These are phyloP conservation scores for Crithidia bombi DNA, from an alignment of 208 protist genomes.

Conservation along the genomic window DNA sequence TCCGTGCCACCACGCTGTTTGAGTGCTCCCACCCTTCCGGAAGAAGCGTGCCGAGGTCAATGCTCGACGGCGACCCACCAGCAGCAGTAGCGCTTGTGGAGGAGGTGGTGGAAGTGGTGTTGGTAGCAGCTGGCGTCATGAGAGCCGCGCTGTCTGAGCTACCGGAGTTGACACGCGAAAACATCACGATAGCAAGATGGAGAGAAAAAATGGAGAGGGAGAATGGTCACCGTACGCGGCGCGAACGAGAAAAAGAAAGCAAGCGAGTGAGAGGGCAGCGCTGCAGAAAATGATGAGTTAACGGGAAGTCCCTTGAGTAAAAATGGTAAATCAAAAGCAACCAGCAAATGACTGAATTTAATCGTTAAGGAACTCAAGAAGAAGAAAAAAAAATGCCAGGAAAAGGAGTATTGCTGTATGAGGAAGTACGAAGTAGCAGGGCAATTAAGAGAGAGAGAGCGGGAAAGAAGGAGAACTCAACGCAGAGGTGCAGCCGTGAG, in stretches of 20 bases:
- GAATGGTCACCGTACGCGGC: no score
- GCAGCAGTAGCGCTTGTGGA: neutral
- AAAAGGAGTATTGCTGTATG: no score
- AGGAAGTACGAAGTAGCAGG: no score
- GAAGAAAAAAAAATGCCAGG: no score
- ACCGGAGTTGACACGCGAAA: conserved; percentile 1
- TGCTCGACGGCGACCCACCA: conserved; percentile 10
- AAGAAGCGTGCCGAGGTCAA: conserved; percentile 65
- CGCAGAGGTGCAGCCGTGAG: no score
- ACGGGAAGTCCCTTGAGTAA: no score
- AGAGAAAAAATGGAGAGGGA: conserved; percentile 1
- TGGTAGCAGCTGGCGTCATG: neutral
- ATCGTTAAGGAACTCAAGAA: no score
- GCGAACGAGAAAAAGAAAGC: neutral
- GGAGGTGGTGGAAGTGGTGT: neutral
- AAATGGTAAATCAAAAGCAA: no score
- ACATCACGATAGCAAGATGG: conserved; percentile 14
- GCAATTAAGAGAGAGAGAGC: no score
- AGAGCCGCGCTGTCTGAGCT: conserved; percentile 10
- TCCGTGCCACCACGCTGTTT: conserved; percentile 48
- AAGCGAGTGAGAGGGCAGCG: neutral
- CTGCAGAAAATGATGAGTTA: neutral
- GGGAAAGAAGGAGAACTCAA: no score
- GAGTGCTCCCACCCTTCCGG: conserved; percentile 60
- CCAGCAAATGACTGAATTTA: no score